phyloP scores from a whole-genome alignment of 2,329 filamentous ascomycete species.

The Ophiognomonia clavigignenti-juglandacearum region DNA sequence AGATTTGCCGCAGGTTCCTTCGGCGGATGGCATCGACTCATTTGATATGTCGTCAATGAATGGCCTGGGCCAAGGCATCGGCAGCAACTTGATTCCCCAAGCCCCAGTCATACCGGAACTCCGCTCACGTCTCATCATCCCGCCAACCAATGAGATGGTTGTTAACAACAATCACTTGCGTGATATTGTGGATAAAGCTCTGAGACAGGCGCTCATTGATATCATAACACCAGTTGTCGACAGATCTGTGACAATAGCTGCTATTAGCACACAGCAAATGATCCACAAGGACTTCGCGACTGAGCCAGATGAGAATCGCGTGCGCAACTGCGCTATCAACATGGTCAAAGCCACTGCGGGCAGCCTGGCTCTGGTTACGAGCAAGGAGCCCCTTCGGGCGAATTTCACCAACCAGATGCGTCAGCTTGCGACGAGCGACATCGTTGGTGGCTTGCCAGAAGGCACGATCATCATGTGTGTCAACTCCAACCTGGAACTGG shows the following conservation, averaged over 20 bases:
- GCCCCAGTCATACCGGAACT: slow-evolving; percentile 81
- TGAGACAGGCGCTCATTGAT: slow-evolving; percentile 86
- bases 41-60: slow-evolving; percentile 82
- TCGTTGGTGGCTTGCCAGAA: slow-evolving; percentile 82
- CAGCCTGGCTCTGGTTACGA: slow-evolving; percentile 92
- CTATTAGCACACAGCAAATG: slow-evolving; percentile 92
- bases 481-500: slow-evolving; percentile 92
- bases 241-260: slow-evolving; percentile 93
- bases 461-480: slow-evolving; percentile 98
- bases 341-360: slow-evolving; percentile 95
- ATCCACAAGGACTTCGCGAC: slow-evolving; percentile 95
- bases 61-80: slow-evolving; percentile 62
- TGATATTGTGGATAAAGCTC: slow-evolving; percentile 78
- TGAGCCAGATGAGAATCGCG: slow-evolving; percentile 81
- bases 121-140: slow-evolving; percentile 71
- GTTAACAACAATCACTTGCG: slow-evolving; percentile 63
- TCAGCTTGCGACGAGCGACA: slow-evolving; percentile 56
- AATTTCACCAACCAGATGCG: slow-evolving; percentile 98
- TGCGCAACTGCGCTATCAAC: slow-evolving; percentile 81
- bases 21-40: slow-evolving; percentile 66
- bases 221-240: slow-evolving; percentile 98
- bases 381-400: slow-evolving; percentile 91
- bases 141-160: slow-evolving; percentile 75
- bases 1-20: slow-evolving; percentile 53
- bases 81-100: slow-evolving; percentile 70